Evolutionary conservation across 2,329 filamentous ascomycete species (phyloP), one percentile per base, ranked within the genome.

Genomic region (Metarhizium anisopliae): DNA sequence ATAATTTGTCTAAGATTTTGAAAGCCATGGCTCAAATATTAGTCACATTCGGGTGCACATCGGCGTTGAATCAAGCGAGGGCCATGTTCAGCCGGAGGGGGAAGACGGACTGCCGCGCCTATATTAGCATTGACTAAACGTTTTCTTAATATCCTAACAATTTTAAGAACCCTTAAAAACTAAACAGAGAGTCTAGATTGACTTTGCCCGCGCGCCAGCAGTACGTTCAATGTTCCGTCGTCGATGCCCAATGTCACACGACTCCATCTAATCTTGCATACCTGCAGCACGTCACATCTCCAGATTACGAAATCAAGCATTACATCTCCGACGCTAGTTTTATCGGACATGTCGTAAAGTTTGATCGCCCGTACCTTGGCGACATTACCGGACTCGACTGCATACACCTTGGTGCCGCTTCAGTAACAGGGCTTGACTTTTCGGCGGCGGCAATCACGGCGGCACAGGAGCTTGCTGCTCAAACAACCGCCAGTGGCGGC

Each of bases 361-460:
- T 59, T 36, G 56, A 59, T 50, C 14, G 43, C 6, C 56, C 56
- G 47, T 20, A 32, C 14, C 47, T 60, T 20, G 55, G 53, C n/a
- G n/a, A 53, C 45, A 29, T 59, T 4, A 32, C 53, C 6, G 56
- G 55, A n/a, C 53, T 58, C 35, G 30, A 56, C 42, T 56, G 52
- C 47, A 58, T 52, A 1, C 59, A 61, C 43, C 32, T 35, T 1
- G 59, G 59, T 43, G 54, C 59, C 25, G 47, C 55, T n/a, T 59
- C 59, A 20, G 58, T 60, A 13, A 58, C 56, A 10, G 59, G 59
- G 20, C 56, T 60, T 35, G 59, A 60, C 54, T 60, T 60, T 32
- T 60, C 59, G 2, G 8, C 29, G 1, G 56, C 55, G 10, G 56
- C 58, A 2, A 36, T 60, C n/a, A 8, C 20, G 11, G 58, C 58